Percentiles rank a stretch among this genome's conserved stretches.
These are phyloP conservation scores for Cymbidium sinense DNA, from an alignment of 106 monocot species.

Conservation along the genomic window DNA sequence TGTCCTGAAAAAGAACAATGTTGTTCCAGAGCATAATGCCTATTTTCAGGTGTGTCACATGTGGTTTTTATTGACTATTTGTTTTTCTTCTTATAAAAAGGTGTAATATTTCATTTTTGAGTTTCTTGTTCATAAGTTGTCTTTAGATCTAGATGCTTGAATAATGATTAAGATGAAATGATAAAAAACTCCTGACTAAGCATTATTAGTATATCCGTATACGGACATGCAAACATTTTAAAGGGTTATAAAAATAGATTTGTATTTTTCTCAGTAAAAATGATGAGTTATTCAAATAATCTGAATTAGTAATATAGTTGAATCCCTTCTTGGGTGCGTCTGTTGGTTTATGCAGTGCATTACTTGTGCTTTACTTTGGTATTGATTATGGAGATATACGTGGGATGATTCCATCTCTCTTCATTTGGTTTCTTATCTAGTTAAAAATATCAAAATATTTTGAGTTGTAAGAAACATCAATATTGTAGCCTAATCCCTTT, in stretches of 20 bases:
- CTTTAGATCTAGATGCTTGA: not conserved
- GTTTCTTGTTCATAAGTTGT: not conserved
- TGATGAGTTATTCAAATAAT: not conserved
- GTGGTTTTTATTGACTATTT: not conserved
- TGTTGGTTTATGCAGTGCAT: too few species aligned
- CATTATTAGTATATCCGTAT: not conserved
- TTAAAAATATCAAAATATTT: too few species aligned
- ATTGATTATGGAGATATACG: too few species aligned
- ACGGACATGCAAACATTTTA: not conserved
- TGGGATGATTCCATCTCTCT: too few species aligned
- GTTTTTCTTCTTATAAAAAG: not conserved
- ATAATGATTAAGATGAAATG: not conserved
- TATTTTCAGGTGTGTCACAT: constrained; percentile 64
- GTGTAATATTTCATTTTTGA: not conserved
- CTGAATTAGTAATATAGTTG: too few species aligned
- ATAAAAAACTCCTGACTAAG: not conserved
- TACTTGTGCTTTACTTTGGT: too few species aligned
- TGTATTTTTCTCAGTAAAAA: not conserved
- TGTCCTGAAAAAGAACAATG: constrained; percentile 74
- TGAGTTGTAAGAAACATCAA: too few species aligned
- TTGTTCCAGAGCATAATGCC: constrained; percentile 83
- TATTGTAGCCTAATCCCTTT: too few species aligned
- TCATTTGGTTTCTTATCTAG: too few species aligned
- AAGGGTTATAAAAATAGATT: not conserved
- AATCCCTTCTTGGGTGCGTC: too few species aligned